phyloP scores from a whole-genome alignment of 768 basidiomycete genomes.

The Trametes maxima region DNA sequence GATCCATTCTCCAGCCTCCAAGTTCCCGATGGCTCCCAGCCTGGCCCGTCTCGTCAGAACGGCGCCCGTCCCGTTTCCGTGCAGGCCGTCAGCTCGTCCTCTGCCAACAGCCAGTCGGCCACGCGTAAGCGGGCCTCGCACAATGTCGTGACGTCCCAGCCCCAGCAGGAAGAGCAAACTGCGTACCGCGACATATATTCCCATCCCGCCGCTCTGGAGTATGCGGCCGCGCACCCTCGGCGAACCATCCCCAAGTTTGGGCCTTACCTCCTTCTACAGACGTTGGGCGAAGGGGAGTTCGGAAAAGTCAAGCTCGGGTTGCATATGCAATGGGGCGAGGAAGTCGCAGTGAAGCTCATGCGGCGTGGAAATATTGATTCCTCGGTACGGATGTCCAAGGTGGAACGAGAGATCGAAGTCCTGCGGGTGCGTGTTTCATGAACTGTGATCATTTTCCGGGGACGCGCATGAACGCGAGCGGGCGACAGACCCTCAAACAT shows the following conservation, averaged over 20 bases:
- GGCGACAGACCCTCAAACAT: constrained; percentile 80
- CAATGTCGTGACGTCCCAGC: constrained; percentile 57
- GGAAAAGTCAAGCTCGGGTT: constrained; percentile 99
- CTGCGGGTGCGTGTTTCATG: constrained; percentile 66
- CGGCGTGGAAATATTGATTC: constrained; percentile 90
- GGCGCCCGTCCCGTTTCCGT: constrained; percentile 60
- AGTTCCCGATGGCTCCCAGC: constrained; percentile 46
- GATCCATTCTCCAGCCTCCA: constrained; percentile 41
- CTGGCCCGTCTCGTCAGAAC: constrained; percentile 49
- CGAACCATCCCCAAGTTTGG: constrained; percentile 94
- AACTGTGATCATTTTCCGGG: constrained; percentile 19
- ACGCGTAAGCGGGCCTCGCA: constrained; percentile 73
- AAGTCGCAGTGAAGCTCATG: constrained; percentile 98
- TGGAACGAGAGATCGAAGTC: constrained; percentile 97
- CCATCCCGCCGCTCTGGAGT: constrained; percentile 85
- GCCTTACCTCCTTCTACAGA: constrained; percentile 93
- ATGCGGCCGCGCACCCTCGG: constrained; percentile 77
- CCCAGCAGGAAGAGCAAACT: constrained; percentile 49
- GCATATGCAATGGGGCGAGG: constrained; percentile 91
- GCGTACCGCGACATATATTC: constrained; percentile 75
- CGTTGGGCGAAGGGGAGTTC: constrained; percentile 97
- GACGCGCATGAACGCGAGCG: constrained; percentile 16
- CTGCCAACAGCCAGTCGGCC: constrained; percentile 35
- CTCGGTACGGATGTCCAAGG: constrained; percentile 86
- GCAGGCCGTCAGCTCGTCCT: constrained; percentile 47